A percentile compares a stretch with the other conserved stretches of the same genome.
Conservation (phyloP, 2,329 filamentous ascomycete genomes). For the Grosmannia penicillata region DNA sequence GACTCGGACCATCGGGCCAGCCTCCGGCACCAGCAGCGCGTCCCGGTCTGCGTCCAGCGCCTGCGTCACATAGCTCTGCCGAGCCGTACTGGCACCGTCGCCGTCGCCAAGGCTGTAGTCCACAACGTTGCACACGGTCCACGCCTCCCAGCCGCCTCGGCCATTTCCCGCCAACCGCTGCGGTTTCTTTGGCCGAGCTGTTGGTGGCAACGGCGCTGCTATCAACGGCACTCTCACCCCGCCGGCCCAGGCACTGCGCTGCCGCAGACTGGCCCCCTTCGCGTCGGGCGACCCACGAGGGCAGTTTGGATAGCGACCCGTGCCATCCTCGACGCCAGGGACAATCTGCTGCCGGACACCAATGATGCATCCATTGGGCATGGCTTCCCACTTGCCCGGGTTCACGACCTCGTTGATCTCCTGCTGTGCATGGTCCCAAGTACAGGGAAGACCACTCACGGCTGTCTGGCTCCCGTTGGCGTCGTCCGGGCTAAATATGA, state of each 20-base stretch:
- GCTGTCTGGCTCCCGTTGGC: constrained; percentile 12
- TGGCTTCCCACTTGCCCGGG: constrained; percentile 50
- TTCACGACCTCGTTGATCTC: constrained; percentile 38
- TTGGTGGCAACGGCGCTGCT: too few relatives aligned
- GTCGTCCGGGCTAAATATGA: constrained; percentile 42
- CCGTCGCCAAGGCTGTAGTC: constrained; percentile 26
- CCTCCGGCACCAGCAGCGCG: constrained; percentile 35
- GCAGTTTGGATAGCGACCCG: constrained; percentile 5
- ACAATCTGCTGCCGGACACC: constrained; percentile 36
- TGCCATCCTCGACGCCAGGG: not conserved
- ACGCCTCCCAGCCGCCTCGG: constrained; percentile 35
- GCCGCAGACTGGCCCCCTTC: not conserved
- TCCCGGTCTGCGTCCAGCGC: constrained; percentile 26
- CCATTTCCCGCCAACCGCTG: not conserved
- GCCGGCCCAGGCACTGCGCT: constrained; percentile 8
- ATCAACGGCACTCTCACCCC: not conserved
- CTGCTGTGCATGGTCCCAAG: constrained; percentile 37
- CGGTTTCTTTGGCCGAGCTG: too few relatives aligned
- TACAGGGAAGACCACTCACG: constrained; percentile 27
- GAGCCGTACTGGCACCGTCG: constrained; percentile 15
- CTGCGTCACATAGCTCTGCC: constrained; percentile 15
- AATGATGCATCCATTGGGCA: constrained; percentile 44
- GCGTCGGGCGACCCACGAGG: not conserved
- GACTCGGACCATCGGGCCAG: constrained; percentile 49
- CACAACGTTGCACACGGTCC: constrained; percentile 33